Conservation (phyloP, 176 grass and related monocot genomes). For the Carex scoparia region DNA sequence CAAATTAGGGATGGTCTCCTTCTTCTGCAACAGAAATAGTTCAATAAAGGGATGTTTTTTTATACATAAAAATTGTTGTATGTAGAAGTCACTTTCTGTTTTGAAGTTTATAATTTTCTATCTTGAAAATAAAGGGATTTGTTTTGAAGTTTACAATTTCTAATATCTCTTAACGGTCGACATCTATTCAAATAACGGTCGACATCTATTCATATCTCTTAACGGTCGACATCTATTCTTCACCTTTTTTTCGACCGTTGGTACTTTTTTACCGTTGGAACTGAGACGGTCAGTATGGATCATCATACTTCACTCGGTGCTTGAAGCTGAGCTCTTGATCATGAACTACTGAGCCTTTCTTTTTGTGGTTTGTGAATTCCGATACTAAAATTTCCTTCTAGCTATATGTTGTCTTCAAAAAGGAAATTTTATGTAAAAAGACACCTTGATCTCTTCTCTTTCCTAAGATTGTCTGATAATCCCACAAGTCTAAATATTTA, state of each 20-base stretch:
- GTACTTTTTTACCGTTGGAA: neutral
- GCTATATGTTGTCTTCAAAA: neutral
- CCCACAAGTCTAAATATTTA: neutral
- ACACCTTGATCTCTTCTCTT: neutral
- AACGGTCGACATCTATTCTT: neutral
- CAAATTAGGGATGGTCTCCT: constrained; percentile 18
- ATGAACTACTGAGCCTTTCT: neutral
- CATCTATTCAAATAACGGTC: too few relatives aligned
- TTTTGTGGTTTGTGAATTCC: neutral
- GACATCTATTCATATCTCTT: neutral
- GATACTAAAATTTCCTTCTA: neutral
- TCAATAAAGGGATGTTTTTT: neutral
- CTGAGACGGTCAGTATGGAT: neutral
- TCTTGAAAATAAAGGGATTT: neutral
- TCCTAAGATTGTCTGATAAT: neutral
- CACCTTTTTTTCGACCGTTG: neutral
- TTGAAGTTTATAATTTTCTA: neutral
- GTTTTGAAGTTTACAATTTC: too few relatives aligned
- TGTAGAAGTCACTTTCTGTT: neutral
- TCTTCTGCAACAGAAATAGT: constrained; percentile 13
- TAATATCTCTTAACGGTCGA: too few relatives aligned
- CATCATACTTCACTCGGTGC: neutral
- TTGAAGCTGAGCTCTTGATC: neutral
- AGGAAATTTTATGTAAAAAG: neutral
- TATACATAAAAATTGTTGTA: neutral